Evolutionary conservation across 495 filamentous ascomycete genomes (phyloP).

Genomic region (Aspergillus olivimuriae): DNA sequence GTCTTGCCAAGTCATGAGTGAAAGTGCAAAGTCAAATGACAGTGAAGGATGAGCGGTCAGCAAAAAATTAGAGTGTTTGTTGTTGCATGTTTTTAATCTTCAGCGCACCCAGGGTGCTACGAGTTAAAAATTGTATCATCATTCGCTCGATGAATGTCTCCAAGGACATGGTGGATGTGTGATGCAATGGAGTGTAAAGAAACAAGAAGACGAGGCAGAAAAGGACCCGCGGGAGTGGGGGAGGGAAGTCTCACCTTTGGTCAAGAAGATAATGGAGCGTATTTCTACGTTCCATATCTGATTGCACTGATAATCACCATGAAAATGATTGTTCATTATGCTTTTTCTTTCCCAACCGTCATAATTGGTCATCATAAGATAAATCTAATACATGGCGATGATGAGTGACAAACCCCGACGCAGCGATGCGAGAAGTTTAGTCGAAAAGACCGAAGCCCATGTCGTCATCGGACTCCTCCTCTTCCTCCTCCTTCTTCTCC

Average conservation of each 20-base stretch:
- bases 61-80: conserved; percentile 62
- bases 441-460: conserved; percentile 55
- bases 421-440: conserved; percentile 33
- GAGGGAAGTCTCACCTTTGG: conserved; percentile 23
- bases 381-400: conserved; percentile 43
- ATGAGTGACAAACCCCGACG: too few relatives aligned
- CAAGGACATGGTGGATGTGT: too few relatives aligned
- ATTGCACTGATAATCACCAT: conserved; percentile 20
- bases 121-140: conserved; percentile 56
- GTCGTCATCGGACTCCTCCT: conserved; percentile 43
- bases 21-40: neutral
- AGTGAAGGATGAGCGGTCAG: conserved; percentile 37
- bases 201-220: neutral
- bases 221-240: neutral
- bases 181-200: neutral
- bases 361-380: conserved; percentile 27
- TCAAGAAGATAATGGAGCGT: conserved; percentile 29
- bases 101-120: conserved; percentile 37
- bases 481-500: conserved; percentile 48
- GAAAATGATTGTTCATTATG: conserved; percentile 26
- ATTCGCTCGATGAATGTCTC: conserved; percentile 29
- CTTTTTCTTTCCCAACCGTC: conserved; percentile 25
- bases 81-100: conserved; percentile 50
- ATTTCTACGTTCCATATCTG: conserved; percentile 37
- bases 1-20: neutral